phyloP scores from a whole-genome alignment of 192 early-diverging fungal species.

The Podila epigama region DNA sequence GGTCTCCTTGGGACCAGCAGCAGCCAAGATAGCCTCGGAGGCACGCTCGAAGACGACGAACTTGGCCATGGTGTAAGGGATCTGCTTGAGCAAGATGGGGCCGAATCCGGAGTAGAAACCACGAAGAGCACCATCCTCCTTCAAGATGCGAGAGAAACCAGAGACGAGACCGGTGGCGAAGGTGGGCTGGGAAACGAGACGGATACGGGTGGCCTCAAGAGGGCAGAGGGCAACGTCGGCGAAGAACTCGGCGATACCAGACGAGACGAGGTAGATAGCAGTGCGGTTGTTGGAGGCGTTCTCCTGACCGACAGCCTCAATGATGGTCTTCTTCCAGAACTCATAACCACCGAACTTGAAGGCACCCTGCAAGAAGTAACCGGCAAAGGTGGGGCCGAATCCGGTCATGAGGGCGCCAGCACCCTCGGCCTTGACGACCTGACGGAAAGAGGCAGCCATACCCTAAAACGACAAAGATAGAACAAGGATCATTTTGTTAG shows the following conservation, averaged over 20 bases:
- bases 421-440: slow-evolving; percentile 65
- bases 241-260: slow-evolving; percentile 80
- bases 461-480: slow-evolving; percentile 36
- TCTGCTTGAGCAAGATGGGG: slow-evolving; percentile 80
- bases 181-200: slow-evolving; percentile 77
- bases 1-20: slow-evolving; percentile 58
- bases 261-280: slow-evolving; percentile 73
- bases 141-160: slow-evolving; percentile 71
- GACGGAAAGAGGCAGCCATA: slow-evolving; percentile 66
- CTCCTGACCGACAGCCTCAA: slow-evolving; percentile 64
- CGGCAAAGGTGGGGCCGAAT: slow-evolving; percentile 73
- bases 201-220: slow-evolving; percentile 81
- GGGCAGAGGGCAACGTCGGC: slow-evolving; percentile 83
- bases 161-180: slow-evolving; percentile 72
- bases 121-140: slow-evolving; percentile 73
- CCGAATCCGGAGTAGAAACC: slow-evolving; percentile 87
- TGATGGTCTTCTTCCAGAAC: slow-evolving; percentile 71
- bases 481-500: background rate
- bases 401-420: slow-evolving; percentile 73
- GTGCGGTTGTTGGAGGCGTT: slow-evolving; percentile 69
- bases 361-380: slow-evolving; percentile 79
- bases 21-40: slow-evolving; percentile 57
- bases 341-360: slow-evolving; percentile 80
- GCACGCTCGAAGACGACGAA: slow-evolving; percentile 75
- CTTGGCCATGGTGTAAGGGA: slow-evolving; percentile 89